A percentile compares a stretch with the other conserved stretches of the same genome.
phyloP scores from a whole-genome alignment of 805 yeast species.

The Lachancea dasiensis region DNA sequence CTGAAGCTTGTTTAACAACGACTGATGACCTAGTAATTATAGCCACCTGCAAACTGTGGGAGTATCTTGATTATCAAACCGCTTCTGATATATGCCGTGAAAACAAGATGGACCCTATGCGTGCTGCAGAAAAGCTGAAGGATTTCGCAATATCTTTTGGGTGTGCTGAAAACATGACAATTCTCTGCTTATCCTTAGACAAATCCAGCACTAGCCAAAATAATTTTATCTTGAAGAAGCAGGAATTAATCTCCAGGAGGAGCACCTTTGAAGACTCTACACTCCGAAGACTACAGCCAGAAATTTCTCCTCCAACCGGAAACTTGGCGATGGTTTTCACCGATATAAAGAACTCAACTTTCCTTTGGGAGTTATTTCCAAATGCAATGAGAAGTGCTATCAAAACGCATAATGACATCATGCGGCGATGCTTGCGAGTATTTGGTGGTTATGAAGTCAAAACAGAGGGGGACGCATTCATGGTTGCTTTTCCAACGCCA shows the following conservation, averaged over 20 bases:
- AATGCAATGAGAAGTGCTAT: conserved; percentile 95
- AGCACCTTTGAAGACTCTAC: conserved; percentile 68
- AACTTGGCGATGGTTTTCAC: conserved; percentile 94
- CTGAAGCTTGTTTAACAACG: conserved; percentile 51
- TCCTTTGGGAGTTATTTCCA: conserved; percentile 89
- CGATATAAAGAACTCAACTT: conserved; percentile 91
- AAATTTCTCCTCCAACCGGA: conserved; percentile 92
- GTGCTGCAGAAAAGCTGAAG: conserved; percentile 87
- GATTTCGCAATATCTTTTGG: conserved; percentile 95
- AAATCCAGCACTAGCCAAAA: conserved; percentile 37
- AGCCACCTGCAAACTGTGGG: conserved; percentile 85
- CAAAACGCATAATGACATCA: conserved; percentile 84
- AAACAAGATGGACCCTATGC: conserved; percentile 74
- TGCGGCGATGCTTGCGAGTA: conserved; percentile 88
- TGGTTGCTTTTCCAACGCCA: conserved; percentile 94
- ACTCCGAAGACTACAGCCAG: conserved; percentile 77
- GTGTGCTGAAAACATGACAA: conserved; percentile 69
- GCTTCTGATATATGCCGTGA: conserved; percentile 89
- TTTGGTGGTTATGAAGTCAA: conserved; percentile 98
- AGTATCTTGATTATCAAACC: conserved; percentile 68
- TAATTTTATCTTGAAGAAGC: conserved; percentile 33
- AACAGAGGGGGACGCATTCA: conserved; percentile 98
- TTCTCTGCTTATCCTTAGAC: conserved; percentile 68
- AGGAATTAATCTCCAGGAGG: conserved; percentile 40
- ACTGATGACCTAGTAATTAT: conserved; percentile 81